A percentile compares a stretch with the other conserved stretches of the same genome.
phyloP scores from a whole-genome alignment of 2,329 filamentous ascomycete genomes.

The Raffaelea ambrosiae region DNA sequence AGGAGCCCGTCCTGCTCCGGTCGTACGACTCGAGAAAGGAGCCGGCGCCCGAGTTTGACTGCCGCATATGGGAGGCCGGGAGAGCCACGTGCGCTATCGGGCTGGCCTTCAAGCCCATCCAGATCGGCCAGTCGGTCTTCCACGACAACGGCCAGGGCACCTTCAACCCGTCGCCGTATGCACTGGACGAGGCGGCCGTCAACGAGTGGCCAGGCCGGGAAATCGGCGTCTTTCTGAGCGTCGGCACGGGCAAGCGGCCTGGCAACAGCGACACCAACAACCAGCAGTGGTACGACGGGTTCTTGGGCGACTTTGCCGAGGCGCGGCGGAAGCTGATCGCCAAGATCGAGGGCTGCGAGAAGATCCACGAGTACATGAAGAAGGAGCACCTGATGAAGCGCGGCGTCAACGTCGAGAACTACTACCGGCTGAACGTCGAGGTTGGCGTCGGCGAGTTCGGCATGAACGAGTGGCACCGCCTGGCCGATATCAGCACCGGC shows the following conservation, averaged over 20 bases:
- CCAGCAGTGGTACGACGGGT: constrained; percentile 87
- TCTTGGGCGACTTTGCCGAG: constrained; percentile 87
- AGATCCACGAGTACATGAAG: constrained; percentile 79
- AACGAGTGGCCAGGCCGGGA: constrained; percentile 96
- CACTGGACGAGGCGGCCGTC: constrained; percentile 80
- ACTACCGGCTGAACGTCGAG: constrained; percentile 94
- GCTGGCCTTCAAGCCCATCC: constrained; percentile 90
- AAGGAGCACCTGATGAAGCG: constrained; percentile 68
- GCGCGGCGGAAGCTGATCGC: constrained; percentile 73
- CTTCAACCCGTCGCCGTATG: constrained; percentile 81
- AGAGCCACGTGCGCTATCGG: constrained; percentile 88
- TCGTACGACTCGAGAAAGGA: constrained; percentile 95
- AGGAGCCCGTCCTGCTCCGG: constrained; percentile 65
- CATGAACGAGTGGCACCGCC: constrained; percentile 95
- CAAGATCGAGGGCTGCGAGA: constrained; percentile 94
- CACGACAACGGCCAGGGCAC: constrained; percentile 86
- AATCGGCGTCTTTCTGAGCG: constrained; percentile 82
- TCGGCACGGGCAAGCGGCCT: constrained; percentile 85
- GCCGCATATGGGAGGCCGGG: constrained; percentile 94
- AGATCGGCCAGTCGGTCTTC: constrained; percentile 87
- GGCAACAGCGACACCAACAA: constrained; percentile 57
- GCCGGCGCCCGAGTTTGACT: constrained; percentile 82
- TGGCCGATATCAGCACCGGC: constrained; percentile 91
- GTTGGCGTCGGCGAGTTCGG: constrained; percentile 93
- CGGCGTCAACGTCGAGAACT: constrained; percentile 78